Percentiles rank a stretch among this genome's conserved stretches.
These are phyloP conservation scores for Saccharomycopsis hybrid DNA, from an alignment of 1,139 yeast species.

Conservation along the genomic window DNA sequence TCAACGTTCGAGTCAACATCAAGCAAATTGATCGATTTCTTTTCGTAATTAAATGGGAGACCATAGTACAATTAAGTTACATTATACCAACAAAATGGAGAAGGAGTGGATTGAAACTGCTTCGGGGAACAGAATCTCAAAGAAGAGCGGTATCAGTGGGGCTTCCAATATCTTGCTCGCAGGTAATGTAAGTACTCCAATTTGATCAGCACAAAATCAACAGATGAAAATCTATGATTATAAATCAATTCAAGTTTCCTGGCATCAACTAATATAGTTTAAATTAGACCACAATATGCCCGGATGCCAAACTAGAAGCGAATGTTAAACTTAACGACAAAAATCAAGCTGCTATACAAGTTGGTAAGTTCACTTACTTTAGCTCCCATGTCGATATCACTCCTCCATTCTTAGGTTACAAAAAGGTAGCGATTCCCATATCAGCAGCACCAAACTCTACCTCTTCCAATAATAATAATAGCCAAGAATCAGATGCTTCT, in stretches of 20 bases:
- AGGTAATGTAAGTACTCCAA: slow-evolving; percentile 30
- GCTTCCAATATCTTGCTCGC: slow-evolving; percentile 39
- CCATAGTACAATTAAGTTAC: too few relatives aligned
- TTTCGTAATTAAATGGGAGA: too few relatives aligned
- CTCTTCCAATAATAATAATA: slow-evolving; percentile 18
- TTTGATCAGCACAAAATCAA: slow-evolving; percentile 16
- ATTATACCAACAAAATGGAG: neutral
- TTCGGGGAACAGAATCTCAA: slow-evolving; percentile 53
- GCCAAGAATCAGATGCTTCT: too few relatives aligned
- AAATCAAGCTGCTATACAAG: slow-evolving; percentile 34
- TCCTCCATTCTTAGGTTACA: slow-evolving; percentile 30
- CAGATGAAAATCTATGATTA: slow-evolving; percentile 2
- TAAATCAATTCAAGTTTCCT: neutral
- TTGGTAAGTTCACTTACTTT: slow-evolving; percentile 47
- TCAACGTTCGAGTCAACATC: too few relatives aligned
- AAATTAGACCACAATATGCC: slow-evolving; percentile 29
- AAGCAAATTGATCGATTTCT: too few relatives aligned
- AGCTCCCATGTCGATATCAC: slow-evolving; percentile 29
- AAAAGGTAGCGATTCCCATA: slow-evolving; percentile 8
- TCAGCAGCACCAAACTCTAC: neutral
- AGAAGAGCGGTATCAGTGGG: slow-evolving; percentile 39
- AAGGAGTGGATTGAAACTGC: slow-evolving; percentile 33
- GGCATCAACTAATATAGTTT: slow-evolving; percentile 10
- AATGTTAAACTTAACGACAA: slow-evolving; percentile 31
- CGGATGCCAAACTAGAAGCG: slow-evolving; percentile 35